Percentiles rank a stretch among this genome's conserved stretches.
Conservation (phyloP, 2,329 filamentous ascomycete species). For the Rhynchosporium agropyri region DNA sequence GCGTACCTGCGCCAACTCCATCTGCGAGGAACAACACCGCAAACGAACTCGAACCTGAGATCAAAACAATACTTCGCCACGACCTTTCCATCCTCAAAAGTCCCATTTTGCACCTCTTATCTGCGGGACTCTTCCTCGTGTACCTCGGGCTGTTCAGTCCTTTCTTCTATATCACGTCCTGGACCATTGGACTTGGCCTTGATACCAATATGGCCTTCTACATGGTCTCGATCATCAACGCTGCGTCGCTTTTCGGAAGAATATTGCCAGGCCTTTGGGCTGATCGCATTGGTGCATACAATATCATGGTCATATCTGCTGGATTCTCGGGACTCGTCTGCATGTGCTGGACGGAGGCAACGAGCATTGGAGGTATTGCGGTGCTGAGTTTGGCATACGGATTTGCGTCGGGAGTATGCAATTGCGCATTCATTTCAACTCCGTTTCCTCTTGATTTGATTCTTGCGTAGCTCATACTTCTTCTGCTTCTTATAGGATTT, state of each 20-base stretch:
- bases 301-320: slow-evolving; percentile 29
- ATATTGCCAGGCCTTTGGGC: slow-evolving; percentile 30
- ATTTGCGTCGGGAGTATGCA: slow-evolving; percentile 29
- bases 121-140: slow-evolving; percentile 26
- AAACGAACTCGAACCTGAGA: not conserved
- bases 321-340: slow-evolving; percentile 29
- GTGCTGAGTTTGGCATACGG: slow-evolving; percentile 32
- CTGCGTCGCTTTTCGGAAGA: slow-evolving; percentile 29
- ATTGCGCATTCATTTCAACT: not conserved
- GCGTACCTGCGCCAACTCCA: not conserved
- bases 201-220: slow-evolving; percentile 29
- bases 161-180: slow-evolving; percentile 31
- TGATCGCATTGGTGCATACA: slow-evolving; percentile 30
- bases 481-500: too few relatives aligned
- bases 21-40: not conserved
- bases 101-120: slow-evolving; percentile 22
- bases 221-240: slow-evolving; percentile 33
- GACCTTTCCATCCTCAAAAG: slow-evolving; percentile 28
- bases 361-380: slow-evolving; percentile 23
- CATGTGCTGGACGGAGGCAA: slow-evolving; percentile 31
- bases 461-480: not conserved
- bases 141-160: slow-evolving; percentile 31
- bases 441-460: not conserved
- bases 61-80: slow-evolving; percentile 16
- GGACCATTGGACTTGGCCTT: slow-evolving; percentile 21